Conservation (phyloP, 306 rosid genomes). For the Vigna nakashimae region DNA sequence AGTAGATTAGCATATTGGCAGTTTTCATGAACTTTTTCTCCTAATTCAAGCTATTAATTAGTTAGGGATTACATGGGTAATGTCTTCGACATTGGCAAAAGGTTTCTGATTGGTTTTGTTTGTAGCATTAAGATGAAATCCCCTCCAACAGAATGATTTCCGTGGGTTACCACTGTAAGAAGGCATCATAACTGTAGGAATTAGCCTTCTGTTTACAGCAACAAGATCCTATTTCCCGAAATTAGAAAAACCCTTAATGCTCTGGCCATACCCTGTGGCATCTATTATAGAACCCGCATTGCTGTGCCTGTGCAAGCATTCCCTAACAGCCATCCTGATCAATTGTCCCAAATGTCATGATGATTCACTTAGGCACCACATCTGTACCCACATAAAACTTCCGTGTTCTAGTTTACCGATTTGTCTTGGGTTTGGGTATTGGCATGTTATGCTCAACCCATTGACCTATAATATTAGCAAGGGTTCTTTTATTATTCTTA, state of each 20-base stretch:
- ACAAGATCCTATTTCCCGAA: background rate
- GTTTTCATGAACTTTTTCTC: slow-evolving; percentile 9
- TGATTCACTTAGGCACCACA: background rate
- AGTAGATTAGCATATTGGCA: background rate
- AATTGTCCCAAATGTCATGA: background rate
- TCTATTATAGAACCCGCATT: background rate
- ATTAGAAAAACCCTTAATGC: background rate
- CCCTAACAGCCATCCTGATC: background rate
- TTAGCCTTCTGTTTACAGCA: background rate
- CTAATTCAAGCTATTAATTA: background rate
- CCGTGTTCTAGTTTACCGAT: background rate
- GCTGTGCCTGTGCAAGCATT: background rate
- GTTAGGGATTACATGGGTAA: background rate
- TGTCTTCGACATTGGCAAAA: background rate
- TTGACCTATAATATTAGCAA: background rate
- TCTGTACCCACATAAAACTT: background rate
- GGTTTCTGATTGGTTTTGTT: slow-evolving; percentile 5
- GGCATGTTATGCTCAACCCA: background rate
- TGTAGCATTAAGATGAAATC: background rate
- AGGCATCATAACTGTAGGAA: background rate
- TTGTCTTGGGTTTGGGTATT: background rate
- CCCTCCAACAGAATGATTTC: background rate
- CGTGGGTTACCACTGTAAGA: background rate
- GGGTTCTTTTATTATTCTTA: background rate
- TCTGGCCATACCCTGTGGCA: background rate